These are phyloP conservation scores for Globisporangium splendens DNA, from an alignment of 352 stramenopile species.

Conservation along the genomic window DNA sequence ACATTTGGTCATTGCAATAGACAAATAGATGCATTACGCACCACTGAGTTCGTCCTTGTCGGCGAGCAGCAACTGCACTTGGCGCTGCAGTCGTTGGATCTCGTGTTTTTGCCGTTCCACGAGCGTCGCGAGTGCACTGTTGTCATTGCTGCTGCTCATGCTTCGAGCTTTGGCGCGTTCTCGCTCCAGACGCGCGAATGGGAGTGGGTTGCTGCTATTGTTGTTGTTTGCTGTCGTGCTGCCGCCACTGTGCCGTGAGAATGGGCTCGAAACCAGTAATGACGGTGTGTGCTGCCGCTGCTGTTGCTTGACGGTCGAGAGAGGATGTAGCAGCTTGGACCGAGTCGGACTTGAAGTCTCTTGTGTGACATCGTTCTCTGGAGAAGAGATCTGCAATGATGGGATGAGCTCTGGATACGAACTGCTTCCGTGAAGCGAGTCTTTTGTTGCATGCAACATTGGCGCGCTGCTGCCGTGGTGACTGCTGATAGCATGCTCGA, in stretches of 20 bases:
- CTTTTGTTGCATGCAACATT: neutral
- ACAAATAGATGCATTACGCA: neutral
- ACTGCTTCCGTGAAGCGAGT: slow-evolving; percentile 14
- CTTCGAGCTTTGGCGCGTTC: slow-evolving; percentile 24
- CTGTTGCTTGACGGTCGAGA: slow-evolving; percentile 31
- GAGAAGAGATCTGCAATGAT: slow-evolving; percentile 15
- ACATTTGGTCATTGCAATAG: neutral
- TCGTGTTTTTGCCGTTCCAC: slow-evolving; percentile 63
- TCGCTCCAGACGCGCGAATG: slow-evolving; percentile 45
- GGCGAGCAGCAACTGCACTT: slow-evolving; percentile 60
- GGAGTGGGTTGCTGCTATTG: slow-evolving; percentile 24
- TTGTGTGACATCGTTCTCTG: slow-evolving; percentile 19
- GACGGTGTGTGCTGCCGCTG: slow-evolving; percentile 17
- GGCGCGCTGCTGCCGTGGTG: slow-evolving; percentile 4
- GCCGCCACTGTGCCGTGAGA: slow-evolving; percentile 3
- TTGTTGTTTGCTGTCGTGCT: too few relatives aligned
- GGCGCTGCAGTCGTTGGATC: slow-evolving; percentile 62
- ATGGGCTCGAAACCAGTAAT: neutral
- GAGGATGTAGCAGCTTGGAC: slow-evolving; percentile 20
- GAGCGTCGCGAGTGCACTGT: slow-evolving; percentile 38
- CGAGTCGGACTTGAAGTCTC: slow-evolving; percentile 10
- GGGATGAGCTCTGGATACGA: slow-evolving; percentile 34
- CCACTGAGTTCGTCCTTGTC: slow-evolving; percentile 14
- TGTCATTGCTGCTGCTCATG: neutral
- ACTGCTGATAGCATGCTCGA: slow-evolving; percentile 37